phyloP scores from a whole-genome alignment of 805 yeast genomes.

The Metschnikowia cerradonensis region DNA sequence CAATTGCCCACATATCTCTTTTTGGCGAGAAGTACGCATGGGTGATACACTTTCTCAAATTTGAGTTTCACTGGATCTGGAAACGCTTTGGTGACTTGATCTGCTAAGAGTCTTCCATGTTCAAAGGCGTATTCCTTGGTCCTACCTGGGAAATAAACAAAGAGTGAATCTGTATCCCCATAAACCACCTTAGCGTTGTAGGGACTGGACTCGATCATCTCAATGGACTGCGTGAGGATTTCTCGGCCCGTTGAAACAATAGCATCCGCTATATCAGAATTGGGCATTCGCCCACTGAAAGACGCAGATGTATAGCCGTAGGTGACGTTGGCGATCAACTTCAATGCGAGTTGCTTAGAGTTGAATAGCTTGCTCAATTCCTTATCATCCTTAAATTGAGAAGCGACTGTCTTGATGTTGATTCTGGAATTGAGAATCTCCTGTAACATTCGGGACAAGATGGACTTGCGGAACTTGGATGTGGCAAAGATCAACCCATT shows the following conservation, averaged over 20 bases:
- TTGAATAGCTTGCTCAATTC: conserved; percentile 56
- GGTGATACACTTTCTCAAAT: conserved; percentile 90
- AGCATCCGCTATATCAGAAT: conserved; percentile 91
- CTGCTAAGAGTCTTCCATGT: conserved; percentile 70
- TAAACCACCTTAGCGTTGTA: conserved; percentile 94
- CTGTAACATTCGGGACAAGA: conserved; percentile 76
- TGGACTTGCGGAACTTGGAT: conserved; percentile 59
- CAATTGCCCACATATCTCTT: conserved; percentile 89
- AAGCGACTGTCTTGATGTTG: conserved; percentile 74
- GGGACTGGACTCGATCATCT: conserved; percentile 55
- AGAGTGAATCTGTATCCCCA: conserved; percentile 94
- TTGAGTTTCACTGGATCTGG: conserved; percentile 82
- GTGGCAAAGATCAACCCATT: conserved; percentile 82
- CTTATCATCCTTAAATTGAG: conserved; percentile 38
- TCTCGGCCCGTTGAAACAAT: conserved; percentile 91
- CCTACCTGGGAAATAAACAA: conserved; percentile 85
- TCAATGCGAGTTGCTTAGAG: conserved; percentile 80
- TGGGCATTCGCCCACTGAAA: conserved; percentile 96
- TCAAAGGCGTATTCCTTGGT: conserved; percentile 71
- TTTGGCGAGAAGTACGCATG: conserved; percentile 76
- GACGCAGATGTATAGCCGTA: conserved; percentile 96
- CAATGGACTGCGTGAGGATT: conserved; percentile 67
- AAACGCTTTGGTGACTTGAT: conserved; percentile 54
- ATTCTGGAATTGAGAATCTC: conserved; percentile 80
- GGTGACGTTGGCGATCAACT: conserved; percentile 89